Conservation (phyloP, 495 filamentous ascomycete species). For the Trichodelitschia bisporula region DNA sequence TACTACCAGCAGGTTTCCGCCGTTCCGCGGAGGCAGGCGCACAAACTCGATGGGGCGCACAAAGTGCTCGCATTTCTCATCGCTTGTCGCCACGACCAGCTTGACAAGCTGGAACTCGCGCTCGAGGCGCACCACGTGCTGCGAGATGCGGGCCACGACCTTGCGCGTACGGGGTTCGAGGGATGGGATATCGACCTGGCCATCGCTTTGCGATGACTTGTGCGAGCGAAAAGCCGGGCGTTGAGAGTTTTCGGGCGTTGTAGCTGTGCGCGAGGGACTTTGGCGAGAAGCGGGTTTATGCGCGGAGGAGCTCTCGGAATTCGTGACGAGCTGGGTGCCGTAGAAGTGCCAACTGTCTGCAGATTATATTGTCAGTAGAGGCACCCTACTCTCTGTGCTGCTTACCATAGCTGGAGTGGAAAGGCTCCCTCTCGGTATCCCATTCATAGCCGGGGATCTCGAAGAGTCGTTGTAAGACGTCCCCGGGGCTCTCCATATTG, state of each 20-base stretch:
- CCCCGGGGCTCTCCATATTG: too few relatives aligned
- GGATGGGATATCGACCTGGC: too few relatives aligned
- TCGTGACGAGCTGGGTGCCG: constrained; percentile 7
- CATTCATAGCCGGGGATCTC: constrained; percentile 1
- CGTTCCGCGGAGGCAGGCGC: constrained; percentile 33
- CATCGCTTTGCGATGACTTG: constrained; percentile 1
- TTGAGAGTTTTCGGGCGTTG: constrained; percentile 1
- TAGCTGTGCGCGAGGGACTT: constrained; percentile 2
- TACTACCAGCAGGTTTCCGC: constrained; percentile 40
- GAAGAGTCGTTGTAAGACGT: too few relatives aligned
- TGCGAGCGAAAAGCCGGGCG: background rate
- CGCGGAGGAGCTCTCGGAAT: constrained; percentile 4
- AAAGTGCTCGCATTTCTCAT: constrained; percentile 50
- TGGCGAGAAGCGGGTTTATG: constrained; percentile 1
- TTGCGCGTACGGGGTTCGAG: too few relatives aligned
- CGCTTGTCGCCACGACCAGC: constrained; percentile 39
- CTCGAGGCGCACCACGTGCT: constrained; percentile 56
- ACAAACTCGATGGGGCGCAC: constrained; percentile 49
- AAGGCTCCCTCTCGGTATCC: background rate
- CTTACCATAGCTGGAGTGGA: background rate
- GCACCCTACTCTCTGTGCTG: background rate
- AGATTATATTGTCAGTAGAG: background rate
- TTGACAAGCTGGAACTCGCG: constrained; percentile 60
- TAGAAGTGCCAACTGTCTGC: constrained; percentile 17
- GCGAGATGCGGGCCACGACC: constrained; percentile 57